phyloP scores from a whole-genome alignment of 2,329 filamentous ascomycete species.

The Alternaria gansuensis region DNA sequence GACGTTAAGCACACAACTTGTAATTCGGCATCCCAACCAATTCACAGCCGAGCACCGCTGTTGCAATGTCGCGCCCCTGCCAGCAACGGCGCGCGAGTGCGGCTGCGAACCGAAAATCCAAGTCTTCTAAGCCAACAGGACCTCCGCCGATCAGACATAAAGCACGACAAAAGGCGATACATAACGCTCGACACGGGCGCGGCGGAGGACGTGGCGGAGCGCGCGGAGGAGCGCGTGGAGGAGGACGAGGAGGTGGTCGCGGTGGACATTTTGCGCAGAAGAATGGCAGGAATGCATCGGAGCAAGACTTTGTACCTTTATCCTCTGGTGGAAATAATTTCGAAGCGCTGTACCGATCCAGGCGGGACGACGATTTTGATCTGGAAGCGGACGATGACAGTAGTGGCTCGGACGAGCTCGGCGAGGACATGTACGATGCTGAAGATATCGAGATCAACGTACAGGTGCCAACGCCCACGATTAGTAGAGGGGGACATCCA shows the following conservation, averaged over 20 bases:
- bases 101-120: conserved; percentile 31
- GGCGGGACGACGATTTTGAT: conserved; percentile 22
- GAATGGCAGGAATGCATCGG: conserved; percentile 12
- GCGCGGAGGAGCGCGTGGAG: conserved; percentile 5
- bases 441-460: conserved; percentile 40
- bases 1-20: conserved; percentile 16
- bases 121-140: conserved; percentile 21
- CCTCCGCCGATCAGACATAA: conserved; percentile 32
- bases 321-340: conserved; percentile 29
- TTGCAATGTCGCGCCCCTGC: conserved; percentile 38
- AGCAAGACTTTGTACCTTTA: conserved; percentile 27
- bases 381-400: conserved; percentile 24
- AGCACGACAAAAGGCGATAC: conserved; percentile 32
- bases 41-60: conserved; percentile 2
- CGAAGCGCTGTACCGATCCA: conserved; percentile 27
- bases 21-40: neutral
- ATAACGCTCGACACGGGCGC: conserved; percentile 28
- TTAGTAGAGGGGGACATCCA: conserved; percentile 1
- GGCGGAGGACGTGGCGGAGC: conserved; percentile 2
- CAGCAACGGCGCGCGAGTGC: conserved; percentile 39
- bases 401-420: conserved; percentile 11
- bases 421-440: conserved; percentile 27
- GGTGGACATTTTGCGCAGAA: conserved; percentile 20
- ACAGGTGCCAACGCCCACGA: conserved; percentile 19
- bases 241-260: conserved; percentile 9